phyloP scores from a whole-genome alignment of 371 early-diverging fungal genomes.

The Mucor mucedo region DNA sequence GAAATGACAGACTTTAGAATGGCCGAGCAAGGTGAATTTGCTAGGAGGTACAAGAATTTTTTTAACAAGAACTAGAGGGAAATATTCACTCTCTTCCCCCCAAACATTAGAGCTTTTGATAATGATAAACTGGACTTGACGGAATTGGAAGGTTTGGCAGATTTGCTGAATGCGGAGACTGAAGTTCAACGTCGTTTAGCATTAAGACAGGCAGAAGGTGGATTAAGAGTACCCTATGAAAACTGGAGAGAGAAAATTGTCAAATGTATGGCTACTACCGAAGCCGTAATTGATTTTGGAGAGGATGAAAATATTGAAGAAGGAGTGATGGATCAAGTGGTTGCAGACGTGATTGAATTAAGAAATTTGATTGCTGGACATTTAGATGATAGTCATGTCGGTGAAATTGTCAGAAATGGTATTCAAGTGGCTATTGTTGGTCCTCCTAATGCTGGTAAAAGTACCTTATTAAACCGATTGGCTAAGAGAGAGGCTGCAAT shows the following conservation, averaged over 20 bases:
- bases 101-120: constrained; percentile 68
- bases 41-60: constrained; percentile 48
- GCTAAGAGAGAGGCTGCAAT: constrained; percentile 81
- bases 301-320: constrained; percentile 86
- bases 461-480: constrained; percentile 73
- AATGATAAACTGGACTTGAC: constrained; percentile 83
- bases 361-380: constrained; percentile 53
- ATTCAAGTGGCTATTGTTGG: constrained; percentile 78
- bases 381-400: constrained; percentile 68
- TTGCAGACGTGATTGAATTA: constrained; percentile 21
- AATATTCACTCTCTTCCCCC: not conserved
- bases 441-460: constrained; percentile 86
- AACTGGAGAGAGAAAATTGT: constrained; percentile 70
- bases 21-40: constrained; percentile 85
- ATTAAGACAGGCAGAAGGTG: constrained; percentile 76
- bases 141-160: constrained; percentile 79
- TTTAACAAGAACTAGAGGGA: too few species aligned
- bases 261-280: constrained; percentile 67
- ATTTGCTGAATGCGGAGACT: constrained; percentile 84
- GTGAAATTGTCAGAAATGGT: constrained; percentile 78
- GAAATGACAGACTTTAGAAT: constrained; percentile 55
- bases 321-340: constrained; percentile 57
- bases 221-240: constrained; percentile 65
- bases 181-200: constrained; percentile 77
- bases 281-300: constrained; percentile 85